phyloP scores from a whole-genome alignment of 139 green algal genomes.

The Haematococcus sp. region DNA sequence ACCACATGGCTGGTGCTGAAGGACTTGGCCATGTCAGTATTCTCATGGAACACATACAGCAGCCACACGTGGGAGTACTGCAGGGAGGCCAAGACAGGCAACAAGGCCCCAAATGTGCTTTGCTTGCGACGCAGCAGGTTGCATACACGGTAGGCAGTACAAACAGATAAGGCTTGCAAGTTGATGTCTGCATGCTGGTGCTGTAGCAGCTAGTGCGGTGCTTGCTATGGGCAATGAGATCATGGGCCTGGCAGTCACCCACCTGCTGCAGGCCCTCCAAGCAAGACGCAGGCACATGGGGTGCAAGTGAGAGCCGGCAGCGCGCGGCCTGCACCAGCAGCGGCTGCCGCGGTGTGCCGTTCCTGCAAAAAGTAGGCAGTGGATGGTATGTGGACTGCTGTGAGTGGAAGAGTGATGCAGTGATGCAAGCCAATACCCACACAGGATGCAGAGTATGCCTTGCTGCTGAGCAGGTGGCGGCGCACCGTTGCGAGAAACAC shows the following conservation, averaged over 20 bases:
- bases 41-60: conserved; percentile 93
- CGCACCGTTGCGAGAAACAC: conserved; percentile 54
- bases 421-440: neutral
- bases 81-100: too few relatives aligned
- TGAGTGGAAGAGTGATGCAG: too few relatives aligned
- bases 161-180: too few relatives aligned
- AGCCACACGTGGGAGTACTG: conserved; percentile 91
- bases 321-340: conserved; percentile 74
- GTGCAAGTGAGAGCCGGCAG: conserved; percentile 50
- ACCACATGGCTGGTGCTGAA: neutral
- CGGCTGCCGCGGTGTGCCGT: conserved; percentile 84
- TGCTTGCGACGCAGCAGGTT: too few relatives aligned
- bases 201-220: too few relatives aligned
- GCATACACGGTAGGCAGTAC: too few relatives aligned
- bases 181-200: too few relatives aligned
- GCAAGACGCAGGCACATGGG: conserved; percentile 48
- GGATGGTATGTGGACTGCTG: too few relatives aligned
- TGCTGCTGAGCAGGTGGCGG: neutral
- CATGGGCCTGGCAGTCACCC: too few relatives aligned
- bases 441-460: neutral
- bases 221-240: too few relatives aligned
- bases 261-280: conserved; percentile 72
- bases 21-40: conserved; percentile 58
- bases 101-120: too few relatives aligned
- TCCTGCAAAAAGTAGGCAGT: conserved; percentile 41